Percentiles rank a stretch among this genome's conserved stretches.
Evolutionary conservation across 2,329 filamentous ascomycete genomes (phyloP).

Genomic region (Ceratocystis albifundus): DNA sequence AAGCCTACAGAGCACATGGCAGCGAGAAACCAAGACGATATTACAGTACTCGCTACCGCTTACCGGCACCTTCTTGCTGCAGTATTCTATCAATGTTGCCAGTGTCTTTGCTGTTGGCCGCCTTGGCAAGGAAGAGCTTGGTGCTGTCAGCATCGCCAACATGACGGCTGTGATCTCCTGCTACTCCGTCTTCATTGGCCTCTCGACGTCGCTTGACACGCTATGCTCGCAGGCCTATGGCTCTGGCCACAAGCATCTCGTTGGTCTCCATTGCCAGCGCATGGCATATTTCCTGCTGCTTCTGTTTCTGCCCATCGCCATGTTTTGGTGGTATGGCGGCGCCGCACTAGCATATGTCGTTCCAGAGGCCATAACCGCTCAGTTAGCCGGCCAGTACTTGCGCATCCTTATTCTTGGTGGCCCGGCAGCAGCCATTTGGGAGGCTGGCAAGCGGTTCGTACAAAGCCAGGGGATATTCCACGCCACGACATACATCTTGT

Average conservation of each 20-base stretch:
- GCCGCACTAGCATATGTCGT: conserved; percentile 44
- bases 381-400: conserved; percentile 60
- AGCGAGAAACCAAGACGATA: conserved; percentile 75
- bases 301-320: conserved; percentile 58
- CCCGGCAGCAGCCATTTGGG: conserved; percentile 65
- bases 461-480: conserved; percentile 74
- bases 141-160: conserved; percentile 40
- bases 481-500: conserved; percentile 63
- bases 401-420: conserved; percentile 60
- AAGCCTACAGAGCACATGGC: conserved; percentile 80
- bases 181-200: conserved; percentile 66
- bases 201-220: conserved; percentile 83
- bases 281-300: conserved; percentile 68
- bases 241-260: conserved; percentile 76
- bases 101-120: conserved; percentile 69
- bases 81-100: conserved; percentile 74
- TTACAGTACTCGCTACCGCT: conserved; percentile 58
- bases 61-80: conserved; percentile 62
- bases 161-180: conserved; percentile 75
- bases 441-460: conserved; percentile 66
- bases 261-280: conserved; percentile 69
- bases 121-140: conserved; percentile 52
- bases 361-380: conserved; percentile 47
- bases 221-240: conserved; percentile 91
- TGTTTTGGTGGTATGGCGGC: conserved; percentile 60